Percentiles rank a stretch among this genome's conserved stretches.
phyloP scores from a whole-genome alignment of 176 grass and related monocot genomes.

The Avena sativa region DNA sequence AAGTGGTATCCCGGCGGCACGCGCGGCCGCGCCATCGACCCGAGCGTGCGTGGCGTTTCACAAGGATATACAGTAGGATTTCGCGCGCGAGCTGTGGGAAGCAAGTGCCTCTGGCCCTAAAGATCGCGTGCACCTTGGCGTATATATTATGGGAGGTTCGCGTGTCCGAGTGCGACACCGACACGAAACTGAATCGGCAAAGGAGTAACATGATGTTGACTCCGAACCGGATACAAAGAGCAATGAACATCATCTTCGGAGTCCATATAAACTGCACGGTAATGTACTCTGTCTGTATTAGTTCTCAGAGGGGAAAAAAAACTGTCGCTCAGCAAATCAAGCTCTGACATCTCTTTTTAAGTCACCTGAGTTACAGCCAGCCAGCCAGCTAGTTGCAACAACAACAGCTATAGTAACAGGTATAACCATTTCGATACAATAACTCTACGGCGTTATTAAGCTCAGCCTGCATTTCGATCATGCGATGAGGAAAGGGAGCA shows the following conservation, averaged over 20 bases:
- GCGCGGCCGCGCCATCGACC: background rate
- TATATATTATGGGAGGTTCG: background rate
- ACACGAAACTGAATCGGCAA: background rate
- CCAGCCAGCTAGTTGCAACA: background rate
- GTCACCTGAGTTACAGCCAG: background rate
- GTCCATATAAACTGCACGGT: background rate
- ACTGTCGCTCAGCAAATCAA: background rate
- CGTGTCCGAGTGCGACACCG: background rate
- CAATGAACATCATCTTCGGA: background rate
- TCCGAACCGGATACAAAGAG: background rate
- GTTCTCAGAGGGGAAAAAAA: background rate
- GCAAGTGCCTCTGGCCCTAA: background rate
- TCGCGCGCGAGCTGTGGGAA: background rate
- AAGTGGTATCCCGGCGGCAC: background rate
- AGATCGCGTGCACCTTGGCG: background rate
- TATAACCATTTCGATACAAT: conserved; percentile 12
- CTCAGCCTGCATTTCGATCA: conserved; percentile 22
- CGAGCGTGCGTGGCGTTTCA: background rate
- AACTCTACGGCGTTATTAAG: background rate
- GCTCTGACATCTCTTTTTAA: background rate
- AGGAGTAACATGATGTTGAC: background rate
- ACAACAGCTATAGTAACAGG: background rate
- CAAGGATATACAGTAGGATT: background rate
- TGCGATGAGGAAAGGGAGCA: conserved; percentile 86
- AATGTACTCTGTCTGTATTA: background rate